Base-by-base conservation (phyloP, 2,329 filamentous ascomycete species). In the Colletotrichum sp. region DNA sequence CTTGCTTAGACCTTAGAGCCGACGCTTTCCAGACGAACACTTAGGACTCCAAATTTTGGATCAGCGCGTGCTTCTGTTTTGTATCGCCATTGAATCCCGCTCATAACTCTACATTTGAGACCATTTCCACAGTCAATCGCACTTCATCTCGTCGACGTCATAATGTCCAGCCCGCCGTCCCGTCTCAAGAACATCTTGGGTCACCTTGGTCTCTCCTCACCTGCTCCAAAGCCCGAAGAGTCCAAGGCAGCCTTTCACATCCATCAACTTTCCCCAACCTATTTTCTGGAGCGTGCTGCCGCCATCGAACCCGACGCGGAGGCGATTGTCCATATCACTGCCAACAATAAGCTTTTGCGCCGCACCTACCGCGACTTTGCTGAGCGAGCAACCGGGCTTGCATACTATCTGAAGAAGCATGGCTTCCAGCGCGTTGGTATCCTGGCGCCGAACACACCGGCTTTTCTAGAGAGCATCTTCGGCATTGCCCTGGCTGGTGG, bases 381-480 rank as follows among this genome's bases (percentile, higher is more conserved):
- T 18, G 95, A 98, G 59, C 95, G 97, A 59, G 95, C 96, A 5
- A 88, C 95, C 57, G 97, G 96, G 1, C 87, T 99, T 21, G 96
- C 96, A 16, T 99, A 98, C 85, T 99, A 94, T 83, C 83, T 99
- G 72, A 91, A 91, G 79, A 95, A 95, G 83, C 92, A 95, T 81
- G 90, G 91, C 6, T 92, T 92, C 81, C 93, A 92, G 81, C 90
- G 95, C 76, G 94, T 99, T 7, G 97, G 97, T 8, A 93, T 99
- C 64, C 88, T 99, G 13, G 93, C 93, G 10, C 95, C 97, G 5
- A 99, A 99, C 83, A 99, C 97, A 1, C 97, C 97, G 0, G 96
- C 96, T 0, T 99, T 99, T 81, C 88, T 99, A 32, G 96, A 99
- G 86, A 91, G 93, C 8, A 95, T 98, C 77, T 99, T 95, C 82